These are phyloP conservation scores for Didymella lethalis DNA, from an alignment of 2,329 filamentous ascomycete species.

Conservation along the genomic window DNA sequence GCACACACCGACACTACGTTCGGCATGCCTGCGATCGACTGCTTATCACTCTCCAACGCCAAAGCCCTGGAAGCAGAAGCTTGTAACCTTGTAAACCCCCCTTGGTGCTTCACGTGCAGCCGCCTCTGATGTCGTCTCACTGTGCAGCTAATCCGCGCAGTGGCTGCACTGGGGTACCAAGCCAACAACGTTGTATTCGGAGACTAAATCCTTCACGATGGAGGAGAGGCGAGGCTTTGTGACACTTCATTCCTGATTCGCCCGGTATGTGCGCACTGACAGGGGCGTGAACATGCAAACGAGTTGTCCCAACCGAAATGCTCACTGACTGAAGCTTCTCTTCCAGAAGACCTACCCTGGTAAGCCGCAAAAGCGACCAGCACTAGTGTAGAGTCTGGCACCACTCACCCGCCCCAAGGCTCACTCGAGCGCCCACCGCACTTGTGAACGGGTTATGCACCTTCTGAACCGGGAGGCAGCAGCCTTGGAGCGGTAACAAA, in stretches of 20 bases:
- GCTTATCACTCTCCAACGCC: constrained; percentile 37
- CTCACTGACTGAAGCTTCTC: constrained; percentile 30
- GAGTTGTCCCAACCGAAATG: constrained; percentile 18
- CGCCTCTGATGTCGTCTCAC: constrained; percentile 43
- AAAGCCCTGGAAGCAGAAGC: constrained; percentile 27
- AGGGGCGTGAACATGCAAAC: constrained; percentile 16
- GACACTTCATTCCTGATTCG: constrained; percentile 19
- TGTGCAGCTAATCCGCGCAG: constrained; percentile 16
- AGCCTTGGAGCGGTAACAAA: constrained; percentile 34
- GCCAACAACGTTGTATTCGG: constrained; percentile 11
- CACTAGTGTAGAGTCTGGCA: constrained; percentile 40
- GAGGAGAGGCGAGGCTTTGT: constrained; percentile 15
- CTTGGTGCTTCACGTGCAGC: constrained; percentile 32
- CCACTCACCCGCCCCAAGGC: constrained; percentile 44
- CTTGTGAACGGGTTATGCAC: constrained; percentile 48
- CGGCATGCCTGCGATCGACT: constrained; percentile 35
- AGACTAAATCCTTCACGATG: constrained; percentile 17
- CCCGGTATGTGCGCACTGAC: constrained; percentile 9
- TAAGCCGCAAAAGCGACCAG: constrained; percentile 36
- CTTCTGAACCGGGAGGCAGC: constrained; percentile 38
- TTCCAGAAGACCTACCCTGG: constrained; percentile 35
- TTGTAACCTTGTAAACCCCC: constrained; percentile 6
- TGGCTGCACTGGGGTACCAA: constrained; percentile 22
- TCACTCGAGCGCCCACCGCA: constrained; percentile 46
- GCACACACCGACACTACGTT: constrained; percentile 27